These are phyloP conservation scores for Penicillium brasilianum DNA, from an alignment of 2,329 filamentous ascomycete genomes.

Conservation along the genomic window DNA sequence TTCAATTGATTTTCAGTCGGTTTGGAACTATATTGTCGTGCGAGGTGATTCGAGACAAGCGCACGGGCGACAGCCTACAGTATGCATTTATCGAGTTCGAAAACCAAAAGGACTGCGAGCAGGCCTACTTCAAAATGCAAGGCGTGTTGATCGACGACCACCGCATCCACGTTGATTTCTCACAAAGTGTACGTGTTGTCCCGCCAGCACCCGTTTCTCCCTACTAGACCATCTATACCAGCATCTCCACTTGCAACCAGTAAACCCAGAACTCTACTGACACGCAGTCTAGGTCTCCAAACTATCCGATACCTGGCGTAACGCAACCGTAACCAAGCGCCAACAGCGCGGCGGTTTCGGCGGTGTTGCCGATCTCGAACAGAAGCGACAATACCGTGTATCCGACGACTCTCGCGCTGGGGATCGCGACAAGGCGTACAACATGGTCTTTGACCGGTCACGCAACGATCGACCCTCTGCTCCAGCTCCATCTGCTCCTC, in stretches of 20 bases:
- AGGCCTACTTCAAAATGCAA: slow-evolving; percentile 99
- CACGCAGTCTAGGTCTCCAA: slow-evolving; percentile 62
- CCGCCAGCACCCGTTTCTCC: no score
- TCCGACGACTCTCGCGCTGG: slow-evolving; percentile 56
- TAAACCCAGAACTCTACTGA: slow-evolving; percentile 24
- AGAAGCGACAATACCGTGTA: slow-evolving; percentile 86
- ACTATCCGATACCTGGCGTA: slow-evolving; percentile 87
- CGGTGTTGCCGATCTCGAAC: slow-evolving; percentile 85
- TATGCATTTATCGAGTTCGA: slow-evolving; percentile 98
- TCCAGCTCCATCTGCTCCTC: slow-evolving; percentile 12
- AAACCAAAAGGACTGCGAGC: slow-evolving; percentile 88
- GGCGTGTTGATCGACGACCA: slow-evolving; percentile 95
- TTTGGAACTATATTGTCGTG: slow-evolving; percentile 95
- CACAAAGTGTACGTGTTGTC: slow-evolving; percentile 75
- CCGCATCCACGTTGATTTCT: slow-evolving; percentile 97
- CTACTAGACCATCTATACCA: not conserved
- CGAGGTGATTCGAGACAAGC: slow-evolving; percentile 92
- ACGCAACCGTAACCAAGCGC: slow-evolving; percentile 81
- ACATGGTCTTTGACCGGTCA: slow-evolving; percentile 77
- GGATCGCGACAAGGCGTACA: slow-evolving; percentile 64
- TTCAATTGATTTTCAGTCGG: slow-evolving; percentile 94
- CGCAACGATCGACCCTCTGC: slow-evolving; percentile 22
- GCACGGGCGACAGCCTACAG: slow-evolving; percentile 91
- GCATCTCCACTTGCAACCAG: not conserved
- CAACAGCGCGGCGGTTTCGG: slow-evolving; percentile 79